A percentile compares a stretch with the other conserved stretches of the same genome.
These are phyloP conservation scores for Sophora flavescens DNA, from an alignment of 306 rosid genomes.

Conservation along the genomic window DNA sequence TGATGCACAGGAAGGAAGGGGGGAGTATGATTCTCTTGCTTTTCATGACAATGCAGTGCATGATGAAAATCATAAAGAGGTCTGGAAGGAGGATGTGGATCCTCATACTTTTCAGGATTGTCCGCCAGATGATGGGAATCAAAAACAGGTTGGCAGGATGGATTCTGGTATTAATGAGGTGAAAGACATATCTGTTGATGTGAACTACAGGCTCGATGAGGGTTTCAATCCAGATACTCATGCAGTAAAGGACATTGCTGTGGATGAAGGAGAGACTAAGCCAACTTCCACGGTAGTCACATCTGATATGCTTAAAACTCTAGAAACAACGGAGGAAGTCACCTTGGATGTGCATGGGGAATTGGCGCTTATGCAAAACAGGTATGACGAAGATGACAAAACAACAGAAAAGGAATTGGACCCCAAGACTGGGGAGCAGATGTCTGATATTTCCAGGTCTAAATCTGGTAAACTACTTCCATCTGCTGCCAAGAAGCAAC, in stretches of 20 bases:
- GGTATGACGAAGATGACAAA: conserved; percentile 60
- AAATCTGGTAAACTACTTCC: conserved; percentile 68
- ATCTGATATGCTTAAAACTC: conserved; percentile 54
- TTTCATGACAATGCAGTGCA: conserved; percentile 51
- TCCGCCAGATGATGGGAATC: conserved; percentile 66
- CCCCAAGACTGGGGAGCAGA: conserved; percentile 56
- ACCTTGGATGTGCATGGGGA: conserved; percentile 53
- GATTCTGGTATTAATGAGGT: conserved; percentile 66
- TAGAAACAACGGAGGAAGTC: conserved; percentile 73
- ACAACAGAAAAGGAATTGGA: conserved; percentile 56
- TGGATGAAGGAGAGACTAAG: conserved; percentile 82
- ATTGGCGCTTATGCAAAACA: conserved; percentile 53
- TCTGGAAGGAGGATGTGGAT: conserved; percentile 78
- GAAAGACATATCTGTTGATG: conserved; percentile 91
- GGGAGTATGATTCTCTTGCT: conserved; percentile 56
- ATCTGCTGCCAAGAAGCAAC: conserved; percentile 63
- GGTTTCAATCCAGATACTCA: conserved; percentile 61
- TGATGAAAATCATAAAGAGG: conserved; percentile 57
- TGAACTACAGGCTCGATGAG: conserved; percentile 69
- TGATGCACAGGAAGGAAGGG: conserved; percentile 75
- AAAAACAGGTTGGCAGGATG: conserved; percentile 58
- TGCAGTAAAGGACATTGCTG: conserved; percentile 86
- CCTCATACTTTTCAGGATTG: conserved; percentile 82
- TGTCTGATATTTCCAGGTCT: conserved; percentile 60
- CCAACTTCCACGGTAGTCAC: conserved; percentile 50